phyloP scores from a whole-genome alignment of 2,329 filamentous ascomycete genomes.

The Beauveria brongniartii region DNA sequence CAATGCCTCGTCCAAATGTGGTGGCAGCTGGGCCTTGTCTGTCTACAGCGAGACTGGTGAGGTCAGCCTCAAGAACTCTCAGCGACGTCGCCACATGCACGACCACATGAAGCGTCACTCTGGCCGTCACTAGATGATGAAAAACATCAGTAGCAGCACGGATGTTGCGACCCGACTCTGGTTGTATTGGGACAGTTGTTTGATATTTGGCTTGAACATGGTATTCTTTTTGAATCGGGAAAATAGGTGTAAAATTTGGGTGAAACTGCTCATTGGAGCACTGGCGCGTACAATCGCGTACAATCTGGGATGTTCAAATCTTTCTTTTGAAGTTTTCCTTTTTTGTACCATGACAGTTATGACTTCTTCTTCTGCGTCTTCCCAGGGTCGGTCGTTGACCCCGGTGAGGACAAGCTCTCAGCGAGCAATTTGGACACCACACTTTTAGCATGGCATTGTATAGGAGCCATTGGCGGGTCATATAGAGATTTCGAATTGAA shows the following conservation, averaged over 20 bases:
- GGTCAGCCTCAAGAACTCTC: conserved; percentile 19
- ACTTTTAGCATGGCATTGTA: conserved; percentile 6
- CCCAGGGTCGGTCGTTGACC: background rate
- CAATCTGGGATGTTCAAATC: background rate
- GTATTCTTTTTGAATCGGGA: background rate
- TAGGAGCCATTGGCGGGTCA: conserved; percentile 2
- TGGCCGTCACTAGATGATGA: conserved; percentile 13
- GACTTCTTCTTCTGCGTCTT: conserved; percentile 6
- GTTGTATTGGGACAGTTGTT: background rate
- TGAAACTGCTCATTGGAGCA: background rate
- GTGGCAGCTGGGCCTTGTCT: conserved; percentile 38
- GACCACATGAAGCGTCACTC: conserved; percentile 29
- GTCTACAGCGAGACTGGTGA: conserved; percentile 34
- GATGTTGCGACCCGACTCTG: background rate
- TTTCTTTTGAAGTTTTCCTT: background rate
- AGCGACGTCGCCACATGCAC: conserved; percentile 29
- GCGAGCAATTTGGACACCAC: conserved; percentile 9
- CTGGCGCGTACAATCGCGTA: background rate
- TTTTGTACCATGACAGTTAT: conserved; percentile 7
- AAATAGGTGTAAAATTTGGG: background rate
- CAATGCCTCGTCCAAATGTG: conserved; percentile 39
- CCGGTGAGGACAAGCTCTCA: background rate
- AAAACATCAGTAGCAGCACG: too few relatives aligned
- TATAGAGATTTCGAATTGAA: conserved; percentile 3
- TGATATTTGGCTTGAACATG: background rate